Conservation (phyloP, 1,284 basidiomycete species). For the Tetrapyrgos nigripes region DNA sequence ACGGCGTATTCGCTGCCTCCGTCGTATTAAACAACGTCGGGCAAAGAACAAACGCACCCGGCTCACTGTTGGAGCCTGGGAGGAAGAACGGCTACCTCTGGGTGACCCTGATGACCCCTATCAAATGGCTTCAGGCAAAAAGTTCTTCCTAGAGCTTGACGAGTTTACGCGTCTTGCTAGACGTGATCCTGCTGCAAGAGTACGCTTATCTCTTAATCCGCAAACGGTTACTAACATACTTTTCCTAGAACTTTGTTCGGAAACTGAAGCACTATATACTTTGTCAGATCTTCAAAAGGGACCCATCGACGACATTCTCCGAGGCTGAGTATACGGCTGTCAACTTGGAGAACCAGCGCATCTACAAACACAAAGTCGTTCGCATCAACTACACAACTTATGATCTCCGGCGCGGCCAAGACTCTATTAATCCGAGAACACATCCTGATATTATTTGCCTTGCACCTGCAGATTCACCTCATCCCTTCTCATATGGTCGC, state of each 20-base stretch:
- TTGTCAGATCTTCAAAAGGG: not conserved
- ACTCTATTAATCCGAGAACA: slow-evolving; percentile 25
- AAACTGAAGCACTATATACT: slow-evolving; percentile 11
- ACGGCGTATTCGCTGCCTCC: not conserved
- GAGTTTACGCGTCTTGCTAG: not conserved
- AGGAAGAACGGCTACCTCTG: slow-evolving; percentile 20
- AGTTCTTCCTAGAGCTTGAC: not conserved
- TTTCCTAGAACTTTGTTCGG: slow-evolving; percentile 6
- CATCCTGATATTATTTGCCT: slow-evolving; percentile 27
- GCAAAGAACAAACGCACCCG: not conserved
- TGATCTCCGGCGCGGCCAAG: slow-evolving; percentile 25
- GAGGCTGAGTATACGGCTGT: slow-evolving; percentile 3
- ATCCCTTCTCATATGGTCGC: slow-evolving; percentile 42
- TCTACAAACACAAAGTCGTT: slow-evolving; percentile 21
- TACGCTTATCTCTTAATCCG: not conserved
- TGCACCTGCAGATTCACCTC: slow-evolving; percentile 1
- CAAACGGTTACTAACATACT: not conserved
- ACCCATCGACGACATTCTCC: not conserved
- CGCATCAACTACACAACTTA: slow-evolving; percentile 31
- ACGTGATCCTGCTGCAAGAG: not conserved
- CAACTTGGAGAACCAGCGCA: slow-evolving; percentile 12
- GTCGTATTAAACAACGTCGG: not conserved
- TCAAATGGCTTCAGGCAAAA: slow-evolving; percentile 19
- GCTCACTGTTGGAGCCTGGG: slow-evolving; percentile 7
- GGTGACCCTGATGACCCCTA: slow-evolving; percentile 14